phyloP scores from a whole-genome alignment of 2,329 filamentous ascomycete genomes.

The Diaporthe helianthi region DNA sequence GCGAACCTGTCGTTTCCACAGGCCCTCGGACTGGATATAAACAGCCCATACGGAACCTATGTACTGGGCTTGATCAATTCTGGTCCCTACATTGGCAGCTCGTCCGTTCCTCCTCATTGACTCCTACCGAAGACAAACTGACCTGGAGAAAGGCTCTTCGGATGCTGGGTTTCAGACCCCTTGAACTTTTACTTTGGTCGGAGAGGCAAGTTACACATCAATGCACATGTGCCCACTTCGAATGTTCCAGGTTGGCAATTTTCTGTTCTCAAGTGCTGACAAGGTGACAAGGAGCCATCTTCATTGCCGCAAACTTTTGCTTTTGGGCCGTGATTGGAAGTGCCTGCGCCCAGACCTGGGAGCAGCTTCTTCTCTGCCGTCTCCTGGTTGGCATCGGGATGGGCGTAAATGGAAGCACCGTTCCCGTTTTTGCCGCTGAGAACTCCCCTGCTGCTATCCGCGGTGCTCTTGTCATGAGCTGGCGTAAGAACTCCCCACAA shows the following conservation, averaged over 20 bases:
- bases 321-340: slow-evolving; percentile 67
- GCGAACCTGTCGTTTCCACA: slow-evolving; percentile 55
- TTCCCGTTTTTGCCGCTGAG: slow-evolving; percentile 63
- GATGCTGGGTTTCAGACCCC: slow-evolving; percentile 56
- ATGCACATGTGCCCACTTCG: too few species aligned
- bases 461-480: slow-evolving; percentile 61
- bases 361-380: slow-evolving; percentile 69
- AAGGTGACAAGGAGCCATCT: slow-evolving; percentile 37
- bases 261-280: background rate
- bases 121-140: background rate
- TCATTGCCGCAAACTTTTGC: slow-evolving; percentile 53
- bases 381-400: slow-evolving; percentile 75
- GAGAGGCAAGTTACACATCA: slow-evolving; percentile 42
- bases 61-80: slow-evolving; percentile 66
- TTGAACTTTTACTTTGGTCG: slow-evolving; percentile 52
- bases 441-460: slow-evolving; percentile 60
- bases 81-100: slow-evolving; percentile 50
- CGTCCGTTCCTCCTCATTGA: slow-evolving; percentile 31
- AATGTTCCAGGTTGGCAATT: too few species aligned
- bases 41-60: slow-evolving; percentile 56
- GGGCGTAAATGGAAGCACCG: slow-evolving; percentile 68
- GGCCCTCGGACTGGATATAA: slow-evolving; percentile 50
- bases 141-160: slow-evolving; percentile 56
- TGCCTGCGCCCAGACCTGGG: slow-evolving; percentile 71
- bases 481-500: slow-evolving; percentile 52